These are phyloP conservation scores for Calonectria montana DNA, from an alignment of 2,329 filamentous ascomycete genomes.

Conservation along the genomic window DNA sequence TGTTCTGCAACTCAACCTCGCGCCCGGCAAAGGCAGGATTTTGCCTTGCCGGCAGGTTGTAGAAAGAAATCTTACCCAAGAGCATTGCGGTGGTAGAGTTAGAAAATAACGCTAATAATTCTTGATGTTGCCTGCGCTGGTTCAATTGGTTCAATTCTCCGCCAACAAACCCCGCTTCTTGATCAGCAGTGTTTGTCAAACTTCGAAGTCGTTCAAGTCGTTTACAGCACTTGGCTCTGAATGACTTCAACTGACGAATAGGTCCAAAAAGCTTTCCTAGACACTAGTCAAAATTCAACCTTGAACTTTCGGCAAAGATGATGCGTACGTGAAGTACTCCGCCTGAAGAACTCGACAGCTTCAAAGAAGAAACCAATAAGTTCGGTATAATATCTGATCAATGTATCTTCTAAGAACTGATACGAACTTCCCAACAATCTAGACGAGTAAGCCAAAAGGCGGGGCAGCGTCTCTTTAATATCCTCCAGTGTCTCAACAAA, in stretches of 20 bases:
- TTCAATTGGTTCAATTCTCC: background rate
- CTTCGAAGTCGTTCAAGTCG: background rate
- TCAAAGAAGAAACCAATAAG: background rate
- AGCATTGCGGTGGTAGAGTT: background rate
- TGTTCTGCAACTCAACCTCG: background rate
- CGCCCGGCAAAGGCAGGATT: background rate
- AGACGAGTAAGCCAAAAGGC: background rate
- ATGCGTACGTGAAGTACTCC: background rate
- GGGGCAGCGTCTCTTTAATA: background rate
- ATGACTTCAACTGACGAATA: background rate
- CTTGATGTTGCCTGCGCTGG: background rate
- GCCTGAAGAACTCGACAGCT: background rate
- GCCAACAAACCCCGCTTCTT: background rate
- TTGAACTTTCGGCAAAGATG: accelerated
- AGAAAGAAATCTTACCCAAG: background rate
- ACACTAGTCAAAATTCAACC: background rate
- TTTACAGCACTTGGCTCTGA: background rate
- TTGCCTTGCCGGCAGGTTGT: background rate
- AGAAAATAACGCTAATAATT: background rate
- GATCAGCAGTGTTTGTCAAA: background rate
- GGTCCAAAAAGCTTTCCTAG: background rate
- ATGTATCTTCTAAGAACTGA: background rate
- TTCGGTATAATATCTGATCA: background rate
- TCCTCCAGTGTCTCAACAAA: background rate
- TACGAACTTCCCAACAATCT: background rate